Base-by-base conservation (phyloP, 1,284 basidiomycete species). In the Cutaneotrichosporon curvatum region DNA sequence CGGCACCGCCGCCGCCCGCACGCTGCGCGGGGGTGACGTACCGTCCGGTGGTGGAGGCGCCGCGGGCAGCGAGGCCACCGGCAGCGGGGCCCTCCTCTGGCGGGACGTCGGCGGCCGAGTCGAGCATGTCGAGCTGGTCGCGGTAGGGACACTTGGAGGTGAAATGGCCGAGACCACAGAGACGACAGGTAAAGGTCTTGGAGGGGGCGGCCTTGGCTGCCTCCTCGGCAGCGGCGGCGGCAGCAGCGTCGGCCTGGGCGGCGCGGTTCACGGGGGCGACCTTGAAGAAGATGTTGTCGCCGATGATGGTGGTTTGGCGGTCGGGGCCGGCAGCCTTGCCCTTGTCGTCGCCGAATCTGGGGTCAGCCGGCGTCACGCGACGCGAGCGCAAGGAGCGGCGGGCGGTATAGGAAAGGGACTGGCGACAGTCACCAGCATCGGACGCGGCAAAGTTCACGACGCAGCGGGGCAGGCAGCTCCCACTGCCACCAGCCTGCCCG, bases 131-230 rank as follows among this genome's bases (percentile, higher is more conserved):
- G 36, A 80, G 72, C 18, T 87, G 87, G 60, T 97, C 92, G 73
- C 91, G 95, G 80, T 95, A 95, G 11, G 95, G 95, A 79, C 95
- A 98, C 72, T 92, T 91, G 53, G 91, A 86, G 11, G 95, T 99
- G 73, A 92, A 98, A 75, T 98, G 95, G 59, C 87, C 87, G 48
- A 94, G 94, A 70, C 94, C 90, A 76, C 95, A 98, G 50, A 95
- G 75, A 61, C 95, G 82, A 78, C 94, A 99, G 43, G 81, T 76
- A 55, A 99, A 88, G 64, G 90, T 89, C 70, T 90, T 90, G 45
- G 73, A 80, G 22, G 87, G 80, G 58, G 81, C 80, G 23, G 71
- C 72, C 72, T 88, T 90, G 61, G 86, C 74, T 44, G 76, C 75
- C 57, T 85, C 81, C 66, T 85, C 83, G 25, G 81, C 80, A 22